Evolutionary conservation across 2,329 filamentous ascomycete genomes (phyloP), one percentile per base, ranked within the genome.

Genomic region (Truncatella angustata): DNA sequence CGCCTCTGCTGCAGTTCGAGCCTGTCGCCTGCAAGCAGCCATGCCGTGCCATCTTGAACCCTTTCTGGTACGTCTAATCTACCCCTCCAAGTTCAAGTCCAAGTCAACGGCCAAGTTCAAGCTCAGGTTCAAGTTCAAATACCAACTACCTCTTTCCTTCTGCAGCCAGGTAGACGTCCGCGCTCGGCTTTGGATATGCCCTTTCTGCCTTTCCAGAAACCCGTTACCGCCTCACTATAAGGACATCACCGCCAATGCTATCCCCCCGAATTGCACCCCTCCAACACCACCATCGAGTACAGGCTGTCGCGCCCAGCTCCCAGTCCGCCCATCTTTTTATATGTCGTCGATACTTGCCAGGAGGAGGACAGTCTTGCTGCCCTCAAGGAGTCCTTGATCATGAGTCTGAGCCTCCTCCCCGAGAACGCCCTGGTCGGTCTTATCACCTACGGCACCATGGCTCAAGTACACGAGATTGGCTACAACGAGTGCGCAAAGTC

Each of bases 401-500:
- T 91, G 86, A 91, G 89, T 68, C 75, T 95, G 70, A 90, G 87
- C 68, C 75, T 94, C 59, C 79, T 95, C 39, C 90, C 90, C 4
- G 87, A 90, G 64, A 88, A 91, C 66, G 87, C 90, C 21, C 76
- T 94, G 26, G 90, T 95, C 43, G 90, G 90, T 34, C 73, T 95
- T 54, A 88, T 95, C 62, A 94, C 90, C 43, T 95, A 85, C 66
- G 94, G 94, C 56, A 97, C 94, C 39, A 97, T 96, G 91, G 85
- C 91, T 28, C 92, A 97, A 82, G 91, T 99, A 16, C 94, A 99
- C 69, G 94, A 99, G 73, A 90, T 99, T 60, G 94, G 94, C 51
- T 99, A 99, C 68, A 92, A 90, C 51, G 94, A 97, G 73, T 99
- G 94, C 72, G 91, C 94, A 59, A 99, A 97, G 74, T 97, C 93